Evolutionary conservation across 306 rosid genomes (phyloP).

Genomic region (Crotalaria pallida): DNA sequence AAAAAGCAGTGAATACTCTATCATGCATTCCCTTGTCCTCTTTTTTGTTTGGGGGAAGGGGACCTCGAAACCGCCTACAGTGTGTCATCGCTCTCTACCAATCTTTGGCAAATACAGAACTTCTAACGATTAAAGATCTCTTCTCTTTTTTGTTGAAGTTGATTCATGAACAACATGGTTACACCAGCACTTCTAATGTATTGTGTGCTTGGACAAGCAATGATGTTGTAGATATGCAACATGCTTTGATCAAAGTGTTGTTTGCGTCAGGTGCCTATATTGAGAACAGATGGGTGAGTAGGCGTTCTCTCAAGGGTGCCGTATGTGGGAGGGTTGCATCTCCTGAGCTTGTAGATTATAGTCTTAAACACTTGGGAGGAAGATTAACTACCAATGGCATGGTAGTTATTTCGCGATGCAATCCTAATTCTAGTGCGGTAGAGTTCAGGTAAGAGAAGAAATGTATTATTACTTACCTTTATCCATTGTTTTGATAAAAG

Average conservation of each 20-base stretch:
- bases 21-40: conserved; percentile 38
- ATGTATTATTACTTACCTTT: not conserved
- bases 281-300: conserved; percentile 41
- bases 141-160: conserved; percentile 42
- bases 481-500: not conserved
- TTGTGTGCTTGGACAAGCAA: conserved; percentile 46
- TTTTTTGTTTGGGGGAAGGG: conserved; percentile 39
- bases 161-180: conserved; percentile 13
- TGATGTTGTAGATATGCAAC: conserved; percentile 53
- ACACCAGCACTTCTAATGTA: conserved; percentile 1
- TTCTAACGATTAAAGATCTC: conserved; percentile 51
- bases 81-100: conserved; percentile 53
- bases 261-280: conserved; percentile 29
- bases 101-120: conserved; percentile 39
- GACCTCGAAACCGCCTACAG: conserved; percentile 37
- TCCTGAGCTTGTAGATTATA: conserved; percentile 53
- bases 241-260: conserved; percentile 50
- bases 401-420: conserved; percentile 44
- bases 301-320: conserved; percentile 58
- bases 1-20: conserved; percentile 40
- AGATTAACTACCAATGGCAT: conserved; percentile 37
- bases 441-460: conserved; percentile 51
- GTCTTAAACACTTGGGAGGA: conserved; percentile 56
- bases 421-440: conserved; percentile 35
- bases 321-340: conserved; percentile 42